Base-by-base conservation (phyloP, 495 filamentous ascomycete genomes). In the Penicillium longicatenatum region DNA sequence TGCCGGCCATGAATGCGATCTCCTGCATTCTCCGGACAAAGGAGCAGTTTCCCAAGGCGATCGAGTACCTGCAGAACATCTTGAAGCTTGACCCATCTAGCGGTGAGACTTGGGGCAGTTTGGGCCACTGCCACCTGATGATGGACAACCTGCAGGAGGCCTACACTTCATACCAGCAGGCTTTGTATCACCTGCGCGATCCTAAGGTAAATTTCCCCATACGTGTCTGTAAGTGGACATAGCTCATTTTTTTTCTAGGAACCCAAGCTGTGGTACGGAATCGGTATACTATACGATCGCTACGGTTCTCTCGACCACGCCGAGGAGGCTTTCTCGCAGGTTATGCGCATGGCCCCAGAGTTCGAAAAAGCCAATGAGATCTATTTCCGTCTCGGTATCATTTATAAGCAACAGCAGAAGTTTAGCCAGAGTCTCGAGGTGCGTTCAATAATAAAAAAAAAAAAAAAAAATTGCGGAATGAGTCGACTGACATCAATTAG, bases 321-420 rank as follows among this genome's bases (percentile, higher is more conserved):
- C 60, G 94, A 99, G 69, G 95, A 98, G 68, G 94, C 94, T 14
- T 98, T 98, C 71, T 96, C 94, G 4, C 91, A 99, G 67, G 94
- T 99, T 53, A 98, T 99, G 94, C 86, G 89, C 58, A 99, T 99
- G 93, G 88, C 94, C 52, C 94, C 94, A 2, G 87, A 93, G 65
- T 99, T 98, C 58, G 94, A 99, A 69, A 99, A 99, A 80, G 92
- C 94, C 48, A 98, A 98, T 66, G 94, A 99, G 68, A 97, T 99
- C 53, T 99, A 98, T 75, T 99, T 99, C 77, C 87, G 94, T 16
- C 82, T 99, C 39, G 94, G 94, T 22, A 99, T 99, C 76, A 98
- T 99, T 46, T 98, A 98, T 79, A 99, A 99, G 71, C 92, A 97
- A 58, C 95, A 98, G 68, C 89, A 93, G 56, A 98, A 98, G 73